Percentiles rank a stretch among this genome's conserved stretches.
phyloP scores from a whole-genome alignment of 169 alveolate genomes.

The Blepharisma undulans region DNA sequence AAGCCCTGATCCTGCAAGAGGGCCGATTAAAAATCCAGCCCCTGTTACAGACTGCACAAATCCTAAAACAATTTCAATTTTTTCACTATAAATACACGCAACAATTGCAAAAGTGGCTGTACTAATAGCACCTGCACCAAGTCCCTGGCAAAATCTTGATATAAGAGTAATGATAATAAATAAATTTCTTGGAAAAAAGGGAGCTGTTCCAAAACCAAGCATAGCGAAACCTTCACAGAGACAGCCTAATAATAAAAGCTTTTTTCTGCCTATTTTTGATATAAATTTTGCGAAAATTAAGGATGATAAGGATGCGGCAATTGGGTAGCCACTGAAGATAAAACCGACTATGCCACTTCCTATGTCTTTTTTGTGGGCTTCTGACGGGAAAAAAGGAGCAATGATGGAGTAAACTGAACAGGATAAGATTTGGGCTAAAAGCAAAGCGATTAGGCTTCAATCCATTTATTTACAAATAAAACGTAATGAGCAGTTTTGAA shows the following conservation, averaged over 20 bases:
- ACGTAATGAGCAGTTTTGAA: too few relatives aligned
- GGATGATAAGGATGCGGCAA: constrained; percentile 22
- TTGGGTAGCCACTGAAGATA: constrained; percentile 32
- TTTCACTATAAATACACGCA: not conserved
- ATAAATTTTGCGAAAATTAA: not conserved
- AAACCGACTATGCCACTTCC: not conserved
- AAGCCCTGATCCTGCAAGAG: constrained; percentile 1
- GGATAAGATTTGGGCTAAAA: not conserved
- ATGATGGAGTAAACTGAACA: constrained; percentile 6
- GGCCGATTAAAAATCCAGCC: constrained; percentile 19
- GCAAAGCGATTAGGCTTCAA: not conserved
- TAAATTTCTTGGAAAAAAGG: not conserved
- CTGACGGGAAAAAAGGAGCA: constrained; percentile 32
- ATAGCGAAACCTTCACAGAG: not conserved
- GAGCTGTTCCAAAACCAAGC: constrained; percentile 6
- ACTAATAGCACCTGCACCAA: constrained; percentile 28
- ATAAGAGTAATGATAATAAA: not conserved
- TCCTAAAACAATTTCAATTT: constrained; percentile 1
- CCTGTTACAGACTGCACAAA: not conserved
- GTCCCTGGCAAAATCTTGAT: constrained; percentile 5
- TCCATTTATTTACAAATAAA: not conserved
- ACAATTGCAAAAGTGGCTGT: constrained; percentile 3
- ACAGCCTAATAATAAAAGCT: not conserved
- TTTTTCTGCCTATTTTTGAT: constrained; percentile 11
- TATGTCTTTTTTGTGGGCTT: not conserved